Conservation (phyloP, 1,284 basidiomycete species). For the Moesziomyces antarcticus region DNA sequence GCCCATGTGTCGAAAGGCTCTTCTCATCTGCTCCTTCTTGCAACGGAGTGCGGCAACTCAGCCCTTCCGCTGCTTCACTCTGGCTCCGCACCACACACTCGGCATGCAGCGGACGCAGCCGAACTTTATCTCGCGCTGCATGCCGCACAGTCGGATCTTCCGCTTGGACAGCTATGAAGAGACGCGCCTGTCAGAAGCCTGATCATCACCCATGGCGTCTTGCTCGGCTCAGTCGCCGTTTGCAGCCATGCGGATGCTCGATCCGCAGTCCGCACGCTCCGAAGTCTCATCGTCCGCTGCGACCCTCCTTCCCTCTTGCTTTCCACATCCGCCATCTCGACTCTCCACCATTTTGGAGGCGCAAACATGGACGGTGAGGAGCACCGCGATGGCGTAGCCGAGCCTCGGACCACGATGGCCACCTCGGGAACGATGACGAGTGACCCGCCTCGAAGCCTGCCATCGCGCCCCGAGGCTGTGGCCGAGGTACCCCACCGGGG, state of each 20-base stretch:
- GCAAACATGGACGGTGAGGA: background rate
- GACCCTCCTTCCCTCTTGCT: no score
- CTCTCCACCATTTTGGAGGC: background rate
- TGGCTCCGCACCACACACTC: no score
- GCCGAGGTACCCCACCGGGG: background rate
- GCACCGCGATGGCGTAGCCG: background rate
- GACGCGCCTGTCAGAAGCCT: background rate
- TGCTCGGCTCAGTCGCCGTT: no score
- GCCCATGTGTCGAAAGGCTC: background rate
- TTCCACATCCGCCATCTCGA: no score
- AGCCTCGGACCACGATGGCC: no score
- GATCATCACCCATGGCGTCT: background rate
- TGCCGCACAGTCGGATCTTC: background rate
- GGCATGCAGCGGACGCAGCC: no score
- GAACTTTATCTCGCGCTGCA: background rate
- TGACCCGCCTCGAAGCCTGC: background rate
- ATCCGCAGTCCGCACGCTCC: background rate
- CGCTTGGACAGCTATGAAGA: background rate
- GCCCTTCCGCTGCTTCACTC: background rate
- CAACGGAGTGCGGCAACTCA: background rate
- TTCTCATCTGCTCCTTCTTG: background rate
- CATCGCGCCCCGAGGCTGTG: conserved; percentile 6
- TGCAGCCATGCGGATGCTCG: no score
- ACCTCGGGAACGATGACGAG: no score
- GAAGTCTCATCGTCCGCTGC: background rate